Conservation (phyloP, 306 rosid genomes). For the Psophocarpus tetragonolobus region DNA sequence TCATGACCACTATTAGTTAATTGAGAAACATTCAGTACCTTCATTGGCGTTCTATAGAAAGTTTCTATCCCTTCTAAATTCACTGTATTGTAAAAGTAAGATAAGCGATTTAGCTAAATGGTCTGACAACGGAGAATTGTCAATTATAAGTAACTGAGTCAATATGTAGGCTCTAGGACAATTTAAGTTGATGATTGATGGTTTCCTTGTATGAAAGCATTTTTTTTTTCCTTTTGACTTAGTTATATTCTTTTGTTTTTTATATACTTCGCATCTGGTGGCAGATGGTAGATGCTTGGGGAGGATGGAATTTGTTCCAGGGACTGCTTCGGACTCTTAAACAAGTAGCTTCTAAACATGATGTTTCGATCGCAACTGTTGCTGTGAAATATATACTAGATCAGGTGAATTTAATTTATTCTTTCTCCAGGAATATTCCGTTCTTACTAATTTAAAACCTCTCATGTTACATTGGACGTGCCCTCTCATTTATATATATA, state of each 20-base stretch:
- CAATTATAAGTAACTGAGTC: constrained; percentile 3
- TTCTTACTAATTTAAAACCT: not conserved
- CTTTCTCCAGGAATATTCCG: not conserved
- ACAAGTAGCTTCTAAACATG: constrained; percentile 75
- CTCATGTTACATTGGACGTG: not conserved
- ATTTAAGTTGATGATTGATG: constrained; percentile 15
- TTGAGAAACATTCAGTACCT: constrained; percentile 23
- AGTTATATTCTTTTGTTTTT: constrained; percentile 16
- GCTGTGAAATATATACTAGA: constrained; percentile 82
- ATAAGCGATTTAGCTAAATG: not conserved
- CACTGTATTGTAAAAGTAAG: not conserved
- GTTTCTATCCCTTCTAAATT: constrained; percentile 1
- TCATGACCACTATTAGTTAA: constrained; percentile 18
- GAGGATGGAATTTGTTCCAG: constrained; percentile 92
- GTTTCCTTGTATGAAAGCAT: constrained; percentile 14
- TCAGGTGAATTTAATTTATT: constrained; percentile 57
- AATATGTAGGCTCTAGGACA: not conserved
- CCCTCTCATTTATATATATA: too few species aligned
- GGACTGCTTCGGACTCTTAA: constrained; percentile 81
- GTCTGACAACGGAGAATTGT: not conserved
- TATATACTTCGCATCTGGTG: constrained; percentile 21
- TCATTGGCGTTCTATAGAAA: not conserved
- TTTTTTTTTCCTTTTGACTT: not conserved
- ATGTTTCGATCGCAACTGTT: constrained; percentile 78
- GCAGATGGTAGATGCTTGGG: constrained; percentile 98